Evolutionary conservation across 495 filamentous ascomycete species (phyloP).

Genomic region (Sabuloglossum arenarium): DNA sequence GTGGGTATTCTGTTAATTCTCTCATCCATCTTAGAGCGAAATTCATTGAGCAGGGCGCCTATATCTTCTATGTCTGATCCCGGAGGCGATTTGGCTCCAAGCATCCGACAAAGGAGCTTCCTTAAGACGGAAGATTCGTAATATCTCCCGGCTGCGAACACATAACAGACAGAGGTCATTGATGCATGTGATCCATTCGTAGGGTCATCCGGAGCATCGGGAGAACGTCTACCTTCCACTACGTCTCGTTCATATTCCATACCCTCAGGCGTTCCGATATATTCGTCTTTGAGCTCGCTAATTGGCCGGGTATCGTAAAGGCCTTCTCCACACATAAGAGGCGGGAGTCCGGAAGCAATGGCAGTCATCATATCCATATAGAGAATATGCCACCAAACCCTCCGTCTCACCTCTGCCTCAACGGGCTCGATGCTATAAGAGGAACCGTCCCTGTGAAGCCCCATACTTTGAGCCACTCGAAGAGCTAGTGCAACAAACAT

Average conservation of each 20-base stretch:
- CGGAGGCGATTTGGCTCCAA: constrained; percentile 10
- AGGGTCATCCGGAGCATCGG: background rate
- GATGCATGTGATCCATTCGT: background rate
- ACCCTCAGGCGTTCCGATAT: constrained; percentile 6
- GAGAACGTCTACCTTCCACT: background rate
- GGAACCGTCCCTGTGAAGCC: constrained; percentile 7
- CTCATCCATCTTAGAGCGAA: constrained; percentile 12
- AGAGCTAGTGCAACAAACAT: constrained; percentile 7
- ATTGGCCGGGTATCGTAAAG: constrained; percentile 2
- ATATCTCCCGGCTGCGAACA: constrained; percentile 12
- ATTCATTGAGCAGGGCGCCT: constrained; percentile 7
- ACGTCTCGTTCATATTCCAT: background rate
- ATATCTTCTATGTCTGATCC: constrained; percentile 11
- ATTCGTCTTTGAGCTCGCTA: constrained; percentile 9
- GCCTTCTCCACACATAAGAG: constrained; percentile 2
- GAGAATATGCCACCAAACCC: constrained; percentile 10
- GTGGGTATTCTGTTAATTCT: constrained; percentile 13
- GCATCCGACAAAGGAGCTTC: constrained; percentile 9
- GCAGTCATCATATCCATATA: constrained; percentile 8
- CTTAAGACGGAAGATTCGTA: constrained; percentile 10
- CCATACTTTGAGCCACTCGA: constrained; percentile 6
- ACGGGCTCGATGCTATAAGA: background rate
- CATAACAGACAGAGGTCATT: background rate
- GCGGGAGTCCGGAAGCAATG: constrained; percentile 7
- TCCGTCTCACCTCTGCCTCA: constrained; percentile 5